Evolutionary conservation across 1,284 basidiomycete genomes (phyloP), one percentile per base, ranked within the genome.

Genomic region (Rhodotorula sp.): DNA sequence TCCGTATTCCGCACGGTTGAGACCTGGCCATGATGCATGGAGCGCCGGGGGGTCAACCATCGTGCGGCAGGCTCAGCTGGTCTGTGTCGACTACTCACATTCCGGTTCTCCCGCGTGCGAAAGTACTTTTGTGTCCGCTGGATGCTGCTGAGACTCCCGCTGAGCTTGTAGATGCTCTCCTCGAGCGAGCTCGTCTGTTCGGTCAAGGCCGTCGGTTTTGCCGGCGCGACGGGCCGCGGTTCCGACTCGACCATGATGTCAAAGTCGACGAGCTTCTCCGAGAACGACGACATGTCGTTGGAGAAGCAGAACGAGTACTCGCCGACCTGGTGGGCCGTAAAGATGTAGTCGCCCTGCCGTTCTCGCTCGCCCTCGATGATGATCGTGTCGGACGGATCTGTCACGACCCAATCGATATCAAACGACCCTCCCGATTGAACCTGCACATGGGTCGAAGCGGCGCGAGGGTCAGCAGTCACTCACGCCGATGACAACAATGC

Each of bases 291-390:
- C 87, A 93, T 92, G 83, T 95, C 92, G 82, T 99, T 99, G 80
- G 66, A 91, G 81, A 99, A 97, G 84, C 97, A 99, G 84, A 99
- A 99, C 4, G 93, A 85, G 83, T 98, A 98, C 85, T 99, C 97
- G 78, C 95, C 95, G 68, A 90, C 86, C 50, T 87, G 86, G 83
- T 97, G 95, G 19, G 92, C 95, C 7, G 97, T 99, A 76, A 99
- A 88, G 73, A 99, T 92, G 79, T 90, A 97, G 86, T 99, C 97
- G 56, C 95, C 93, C 79, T 98, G 94, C 49, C 92, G 88, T 79
- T 98, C 95, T 57, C 89, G 88, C 76, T 86, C 82, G 66, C 93
- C 97, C 66, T 93, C 89, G 58, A 98, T 86, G 52, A 99, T 82
- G 60, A 95, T 84, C 79, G 89, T 91, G 80, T 92, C 90, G 69